Evolutionary conservation across 2,329 filamentous ascomycete genomes (phyloP).

Genomic region (Raffaelea arxii): DNA sequence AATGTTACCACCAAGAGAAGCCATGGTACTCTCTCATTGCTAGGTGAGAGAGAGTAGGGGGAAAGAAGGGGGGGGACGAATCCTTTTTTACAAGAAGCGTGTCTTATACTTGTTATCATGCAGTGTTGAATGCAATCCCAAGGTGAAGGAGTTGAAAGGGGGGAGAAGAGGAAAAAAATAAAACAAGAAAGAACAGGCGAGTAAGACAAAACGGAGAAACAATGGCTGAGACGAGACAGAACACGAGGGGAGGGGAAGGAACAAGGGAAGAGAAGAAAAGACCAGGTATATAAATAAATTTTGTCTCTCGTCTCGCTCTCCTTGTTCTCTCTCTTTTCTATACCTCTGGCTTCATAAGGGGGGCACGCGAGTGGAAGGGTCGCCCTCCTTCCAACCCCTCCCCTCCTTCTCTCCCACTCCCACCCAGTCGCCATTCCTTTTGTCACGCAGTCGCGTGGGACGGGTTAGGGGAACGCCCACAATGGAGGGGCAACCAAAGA

Average conservation of each 20-base stretch:
- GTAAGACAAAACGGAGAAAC: neutral
- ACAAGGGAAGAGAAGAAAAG: neutral
- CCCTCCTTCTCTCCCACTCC: neutral
- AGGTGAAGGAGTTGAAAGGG: neutral
- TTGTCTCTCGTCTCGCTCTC: slow-evolving; percentile 9
- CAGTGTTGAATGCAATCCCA: too few species aligned
- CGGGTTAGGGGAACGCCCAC: too few species aligned
- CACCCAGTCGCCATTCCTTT: too few species aligned
- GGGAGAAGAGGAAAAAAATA: neutral
- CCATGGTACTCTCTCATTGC: slow-evolving; percentile 64
- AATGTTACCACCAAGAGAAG: slow-evolving; percentile 60
- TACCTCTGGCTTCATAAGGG: too few species aligned
- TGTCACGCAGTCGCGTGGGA: neutral
- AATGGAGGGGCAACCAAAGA: neutral
- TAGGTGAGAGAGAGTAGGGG: slow-evolving; percentile 14
- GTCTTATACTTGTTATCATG: neutral
- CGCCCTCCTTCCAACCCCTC: neutral
- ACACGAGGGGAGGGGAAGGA: neutral
- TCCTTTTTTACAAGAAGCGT: neutral
- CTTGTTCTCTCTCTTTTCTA: too few species aligned
- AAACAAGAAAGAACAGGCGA: slow-evolving; percentile 2
- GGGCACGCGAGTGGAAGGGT: neutral
- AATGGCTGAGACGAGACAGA: neutral
- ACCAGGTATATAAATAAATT: slow-evolving; percentile 7
- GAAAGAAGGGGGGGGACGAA: neutral